phyloP scores from a whole-genome alignment of 2,329 filamentous ascomycete species.

The Aspergillus jensenii region DNA sequence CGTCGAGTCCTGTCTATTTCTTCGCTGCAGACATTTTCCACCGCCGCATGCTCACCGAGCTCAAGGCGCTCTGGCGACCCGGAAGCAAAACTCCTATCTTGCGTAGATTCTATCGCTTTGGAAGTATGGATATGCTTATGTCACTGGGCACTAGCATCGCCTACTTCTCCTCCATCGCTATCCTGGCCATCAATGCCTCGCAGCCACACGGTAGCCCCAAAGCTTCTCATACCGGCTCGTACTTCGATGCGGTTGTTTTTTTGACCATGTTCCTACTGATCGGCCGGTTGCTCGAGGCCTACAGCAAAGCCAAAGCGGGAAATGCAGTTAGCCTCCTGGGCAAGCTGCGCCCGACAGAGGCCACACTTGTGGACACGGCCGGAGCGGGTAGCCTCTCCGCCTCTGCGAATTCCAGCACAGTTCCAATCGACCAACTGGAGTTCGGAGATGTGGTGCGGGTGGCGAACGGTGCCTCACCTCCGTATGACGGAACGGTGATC shows the following conservation, averaged over 20 bases:
- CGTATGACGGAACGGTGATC: constrained; percentile 71
- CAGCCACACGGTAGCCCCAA: constrained; percentile 32
- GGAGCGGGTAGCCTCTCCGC: too few relatives aligned
- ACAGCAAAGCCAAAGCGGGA: constrained; percentile 87
- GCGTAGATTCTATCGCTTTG: constrained; percentile 83
- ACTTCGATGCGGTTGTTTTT: constrained; percentile 93
- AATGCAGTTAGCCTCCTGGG: constrained; percentile 79
- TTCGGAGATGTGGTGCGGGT: constrained; percentile 73
- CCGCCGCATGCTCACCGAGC: constrained; percentile 76
- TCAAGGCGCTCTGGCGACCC: constrained; percentile 73
- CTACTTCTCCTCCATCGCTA: constrained; percentile 77
- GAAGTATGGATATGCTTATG: constrained; percentile 94
- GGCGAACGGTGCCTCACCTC: constrained; percentile 76
- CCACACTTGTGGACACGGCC: too few relatives aligned
- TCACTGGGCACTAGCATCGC: constrained; percentile 85
- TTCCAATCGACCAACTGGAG: constrained; percentile 67
- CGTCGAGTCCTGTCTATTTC: too few relatives aligned
- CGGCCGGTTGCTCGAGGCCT: constrained; percentile 65
- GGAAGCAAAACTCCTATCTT: constrained; percentile 71
- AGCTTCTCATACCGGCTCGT: constrained; percentile 35
- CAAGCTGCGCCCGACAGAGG: constrained; percentile 74
- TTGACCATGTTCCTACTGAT: constrained; percentile 81
- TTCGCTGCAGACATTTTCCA: too few relatives aligned
- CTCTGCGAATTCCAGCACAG: too few relatives aligned
- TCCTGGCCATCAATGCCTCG: constrained; percentile 66